Conservation (phyloP, 768 basidiomycete species). For the Tylopilus rubrobrunneus region DNA sequence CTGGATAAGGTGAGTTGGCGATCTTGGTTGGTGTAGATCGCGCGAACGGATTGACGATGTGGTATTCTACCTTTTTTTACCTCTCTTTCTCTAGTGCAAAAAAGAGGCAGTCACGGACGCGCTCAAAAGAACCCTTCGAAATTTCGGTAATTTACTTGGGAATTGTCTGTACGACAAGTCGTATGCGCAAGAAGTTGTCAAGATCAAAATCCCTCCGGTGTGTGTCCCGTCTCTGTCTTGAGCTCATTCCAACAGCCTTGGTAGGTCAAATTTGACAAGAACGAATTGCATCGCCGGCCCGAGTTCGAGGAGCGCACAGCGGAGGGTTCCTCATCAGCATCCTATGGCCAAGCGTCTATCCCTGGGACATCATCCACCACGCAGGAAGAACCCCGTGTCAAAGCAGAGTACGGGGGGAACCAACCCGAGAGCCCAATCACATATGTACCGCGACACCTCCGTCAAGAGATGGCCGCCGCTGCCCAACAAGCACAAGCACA, state of each 20-base stretch:
- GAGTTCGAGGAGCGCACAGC: slow-evolving; percentile 56
- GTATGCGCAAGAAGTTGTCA: slow-evolving; percentile 78
- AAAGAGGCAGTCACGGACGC: slow-evolving; percentile 98
- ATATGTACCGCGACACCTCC: slow-evolving; percentile 41
- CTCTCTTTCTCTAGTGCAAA: slow-evolving; percentile 64
- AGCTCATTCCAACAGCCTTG: background rate
- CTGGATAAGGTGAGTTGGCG: slow-evolving; percentile 79
- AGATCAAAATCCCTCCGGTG: slow-evolving; percentile 83
- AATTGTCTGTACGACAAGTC: slow-evolving; percentile 97
- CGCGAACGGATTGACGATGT: slow-evolving; percentile 1
- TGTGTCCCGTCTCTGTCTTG: slow-evolving; percentile 26
- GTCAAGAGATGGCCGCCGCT: slow-evolving; percentile 21
- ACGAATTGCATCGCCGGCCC: slow-evolving; percentile 64
- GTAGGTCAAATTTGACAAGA: slow-evolving; percentile 23
- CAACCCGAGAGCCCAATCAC: slow-evolving; percentile 22
- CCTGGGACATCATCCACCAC: background rate
- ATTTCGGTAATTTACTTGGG: slow-evolving; percentile 92
- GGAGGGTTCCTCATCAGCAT: slow-evolving; percentile 5
- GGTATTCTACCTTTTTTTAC: background rate
- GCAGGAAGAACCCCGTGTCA: slow-evolving; percentile 9
- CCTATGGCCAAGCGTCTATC: background rate
- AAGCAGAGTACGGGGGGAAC: slow-evolving; percentile 13
- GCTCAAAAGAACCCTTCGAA: slow-evolving; percentile 84
- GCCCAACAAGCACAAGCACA: slow-evolving; percentile 8
- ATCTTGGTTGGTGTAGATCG: background rate